Conservation (phyloP, 1,284 basidiomycete genomes). For the Heterobasidion occidentale region DNA sequence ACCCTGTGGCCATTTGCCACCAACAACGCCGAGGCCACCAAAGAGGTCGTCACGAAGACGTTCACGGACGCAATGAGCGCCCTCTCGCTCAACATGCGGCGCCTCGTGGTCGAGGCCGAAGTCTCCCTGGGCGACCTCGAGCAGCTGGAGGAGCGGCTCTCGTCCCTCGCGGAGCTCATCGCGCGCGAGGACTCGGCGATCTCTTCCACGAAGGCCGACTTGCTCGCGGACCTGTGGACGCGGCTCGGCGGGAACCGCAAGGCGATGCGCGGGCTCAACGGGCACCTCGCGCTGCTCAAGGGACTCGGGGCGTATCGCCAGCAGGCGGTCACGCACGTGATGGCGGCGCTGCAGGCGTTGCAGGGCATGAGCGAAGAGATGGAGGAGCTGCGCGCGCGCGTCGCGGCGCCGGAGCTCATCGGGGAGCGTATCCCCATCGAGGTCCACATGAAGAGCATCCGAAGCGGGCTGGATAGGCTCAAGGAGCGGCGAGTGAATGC, state of each 20-base stretch:
- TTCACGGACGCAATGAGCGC: slow-evolving; percentile 58
- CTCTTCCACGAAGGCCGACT: slow-evolving; percentile 34
- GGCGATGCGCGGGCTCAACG: slow-evolving; percentile 36
- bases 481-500: slow-evolving; percentile 42
- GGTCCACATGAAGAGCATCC: slow-evolving; percentile 66
- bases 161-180: slow-evolving; percentile 46
- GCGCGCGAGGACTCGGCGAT: slow-evolving; percentile 45
- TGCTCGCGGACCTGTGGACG: slow-evolving; percentile 64
- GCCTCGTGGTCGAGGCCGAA: slow-evolving; percentile 58
- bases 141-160: slow-evolving; percentile 51
- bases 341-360: slow-evolving; percentile 51
- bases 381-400: slow-evolving; percentile 62
- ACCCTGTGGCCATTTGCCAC: slow-evolving; percentile 38
- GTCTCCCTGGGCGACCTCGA: slow-evolving; percentile 44
- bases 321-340: slow-evolving; percentile 53
- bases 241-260: slow-evolving; percentile 50
- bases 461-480: slow-evolving; percentile 52
- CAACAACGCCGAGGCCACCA: slow-evolving; percentile 20
- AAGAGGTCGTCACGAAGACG: slow-evolving; percentile 37
- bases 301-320: slow-evolving; percentile 47
- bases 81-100: slow-evolving; percentile 41
- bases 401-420: slow-evolving; percentile 53
- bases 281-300: slow-evolving; percentile 43
- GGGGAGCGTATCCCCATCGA: slow-evolving; percentile 53
- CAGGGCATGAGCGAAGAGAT: slow-evolving; percentile 59